Evolutionary conservation across 1,284 basidiomycete species (phyloP).

Genomic region (Melampsora larici-populina): DNA sequence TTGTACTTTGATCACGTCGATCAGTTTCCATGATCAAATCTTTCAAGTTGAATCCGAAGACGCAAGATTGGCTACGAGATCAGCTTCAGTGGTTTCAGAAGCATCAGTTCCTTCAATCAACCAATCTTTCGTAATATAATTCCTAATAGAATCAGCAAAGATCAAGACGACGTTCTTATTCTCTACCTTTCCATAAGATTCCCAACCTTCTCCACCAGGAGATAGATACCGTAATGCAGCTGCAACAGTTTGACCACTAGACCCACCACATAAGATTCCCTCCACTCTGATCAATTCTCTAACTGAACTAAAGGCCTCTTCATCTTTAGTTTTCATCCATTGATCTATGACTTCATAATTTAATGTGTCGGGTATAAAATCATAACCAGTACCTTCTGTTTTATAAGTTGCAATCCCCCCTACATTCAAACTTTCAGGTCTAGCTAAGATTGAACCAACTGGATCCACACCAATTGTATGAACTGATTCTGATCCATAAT

Average conservation of each 20-base stretch:
- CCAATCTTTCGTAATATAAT: constrained; percentile 83
- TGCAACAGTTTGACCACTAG: constrained; percentile 76
- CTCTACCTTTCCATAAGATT: constrained; percentile 63
- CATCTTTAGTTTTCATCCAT: constrained; percentile 84
- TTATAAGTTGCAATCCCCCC: constrained; percentile 63
- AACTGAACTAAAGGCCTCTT: constrained; percentile 73
- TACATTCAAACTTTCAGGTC: constrained; percentile 65
- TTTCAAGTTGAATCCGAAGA: not conserved
- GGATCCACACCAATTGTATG: constrained; percentile 80
- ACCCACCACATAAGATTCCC: constrained; percentile 86
- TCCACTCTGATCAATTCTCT: constrained; percentile 77
- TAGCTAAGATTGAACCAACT: constrained; percentile 82
- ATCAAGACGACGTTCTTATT: constrained; percentile 84
- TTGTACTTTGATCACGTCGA: too few relatives aligned
- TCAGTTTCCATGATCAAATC: too few relatives aligned
- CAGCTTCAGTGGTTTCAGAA: constrained; percentile 36
- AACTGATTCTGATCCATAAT: constrained; percentile 61
- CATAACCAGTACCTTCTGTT: constrained; percentile 90
- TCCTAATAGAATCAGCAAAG: constrained; percentile 87
- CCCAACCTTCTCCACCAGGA: constrained; percentile 63
- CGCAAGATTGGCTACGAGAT: not conserved
- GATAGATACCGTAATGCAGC: constrained; percentile 76
- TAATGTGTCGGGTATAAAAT: constrained; percentile 81
- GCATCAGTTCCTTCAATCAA: constrained; percentile 47
- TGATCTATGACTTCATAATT: constrained; percentile 57